phyloP scores from a whole-genome alignment of 2,329 filamentous ascomycete species.

The Hymenoscyphus fraxineus region DNA sequence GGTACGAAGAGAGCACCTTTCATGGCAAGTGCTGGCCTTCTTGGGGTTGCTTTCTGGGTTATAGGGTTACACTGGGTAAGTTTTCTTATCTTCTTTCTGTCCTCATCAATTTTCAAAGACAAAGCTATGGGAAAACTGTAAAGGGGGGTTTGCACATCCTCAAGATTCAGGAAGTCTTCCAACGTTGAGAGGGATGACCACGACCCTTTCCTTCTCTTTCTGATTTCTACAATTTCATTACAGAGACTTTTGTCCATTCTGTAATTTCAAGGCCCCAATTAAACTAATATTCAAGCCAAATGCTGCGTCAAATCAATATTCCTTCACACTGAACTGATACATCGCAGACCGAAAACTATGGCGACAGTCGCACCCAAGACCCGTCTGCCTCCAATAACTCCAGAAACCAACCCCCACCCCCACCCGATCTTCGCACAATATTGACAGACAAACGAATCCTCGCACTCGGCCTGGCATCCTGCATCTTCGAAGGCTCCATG shows the following conservation, averaged over 20 bases:
- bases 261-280: no score
- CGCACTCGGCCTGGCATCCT: constrained; percentile 49
- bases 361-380: constrained; percentile 30
- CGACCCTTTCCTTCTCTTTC: no score
- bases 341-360: constrained; percentile 49
- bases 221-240: no score
- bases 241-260: no score
- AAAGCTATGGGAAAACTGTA: not conserved
- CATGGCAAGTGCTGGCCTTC: constrained; percentile 42
- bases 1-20: constrained; percentile 52
- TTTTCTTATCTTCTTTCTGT: not conserved
- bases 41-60: constrained; percentile 42
- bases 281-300: no score
- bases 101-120: not conserved
- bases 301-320: not conserved
- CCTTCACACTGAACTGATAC: not conserved
- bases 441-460: constrained; percentile 46
- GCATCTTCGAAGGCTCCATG: constrained; percentile 58
- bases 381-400: not conserved
- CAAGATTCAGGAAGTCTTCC: not conserved
- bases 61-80: constrained; percentile 49
- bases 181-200: no score
- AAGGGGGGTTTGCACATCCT: not conserved
- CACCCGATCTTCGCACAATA: constrained; percentile 21
- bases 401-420: constrained; percentile 19